Evolutionary conservation across 345 rosid species (phyloP), one percentile per base, ranked within the genome.

Genomic region (Lenwebbia sp.): DNA sequence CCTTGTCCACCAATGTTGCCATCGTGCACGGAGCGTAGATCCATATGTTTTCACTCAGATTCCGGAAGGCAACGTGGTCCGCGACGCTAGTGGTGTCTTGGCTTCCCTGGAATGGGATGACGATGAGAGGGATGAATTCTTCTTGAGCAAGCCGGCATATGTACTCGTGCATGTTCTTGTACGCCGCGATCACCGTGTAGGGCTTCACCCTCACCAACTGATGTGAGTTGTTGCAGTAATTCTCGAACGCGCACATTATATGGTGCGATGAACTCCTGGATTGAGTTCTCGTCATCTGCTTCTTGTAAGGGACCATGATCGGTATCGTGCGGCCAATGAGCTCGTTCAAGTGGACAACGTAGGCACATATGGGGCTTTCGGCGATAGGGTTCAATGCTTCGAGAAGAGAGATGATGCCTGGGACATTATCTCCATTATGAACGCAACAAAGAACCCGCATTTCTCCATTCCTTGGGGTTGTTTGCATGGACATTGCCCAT

Each of bases 51-150:
- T 30, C 78, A 83, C 75, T 75, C 26, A 84, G 33, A n/a, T 50
- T 84, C 17, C 78, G 86, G 55, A 87, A 15, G 6, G 86, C 33
- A 30, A 54, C 44, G 15, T 40, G 52, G 60, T 86, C 90, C 85
- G 87, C 84, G 9, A 85, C 86, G 22, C 91, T 91, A 41, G 89
- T 88, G 25, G 87, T 90, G 60, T 84, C 65, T n/a, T 60, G 81
- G 40, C 78, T 85, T 58, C 82, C 74, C 13, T 78, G 86, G 49
- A 88, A 89, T 0, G 92, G 92, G 37, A 91, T 21, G 55, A 89
- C n/a, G 37, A 88, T 88, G 4, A 91, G 37, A 3, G 89, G 83
- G 15, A 89, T 75, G 17, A 21, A 53, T 51, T 84, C 88, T 10
- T 91, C 89, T 40, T 60, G 76, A 2, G 91, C 88, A 37, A 91